These are phyloP conservation scores for Apiotrichum gracile DNA, from an alignment of 1,284 basidiomycete genomes.

Conservation along the genomic window DNA sequence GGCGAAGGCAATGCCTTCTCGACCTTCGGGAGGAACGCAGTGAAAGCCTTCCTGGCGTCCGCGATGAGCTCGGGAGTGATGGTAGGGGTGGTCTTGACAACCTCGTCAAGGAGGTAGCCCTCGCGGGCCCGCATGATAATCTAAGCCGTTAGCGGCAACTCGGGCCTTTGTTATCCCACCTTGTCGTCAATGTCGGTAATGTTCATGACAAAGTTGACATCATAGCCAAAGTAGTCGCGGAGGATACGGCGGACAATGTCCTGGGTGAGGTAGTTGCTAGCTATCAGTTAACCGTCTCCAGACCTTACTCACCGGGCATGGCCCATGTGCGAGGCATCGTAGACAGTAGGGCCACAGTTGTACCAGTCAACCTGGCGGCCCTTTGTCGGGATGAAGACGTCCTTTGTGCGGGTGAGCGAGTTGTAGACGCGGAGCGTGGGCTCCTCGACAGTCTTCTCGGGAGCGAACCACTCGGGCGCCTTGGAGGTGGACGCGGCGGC, in stretches of 20 bases:
- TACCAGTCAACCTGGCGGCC: conserved; percentile 96
- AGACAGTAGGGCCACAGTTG: conserved; percentile 98
- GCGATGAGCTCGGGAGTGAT: conserved; percentile 35
- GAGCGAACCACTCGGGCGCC: conserved; percentile 45
- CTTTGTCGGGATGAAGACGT: conserved; percentile 72
- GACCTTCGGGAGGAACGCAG: conserved; percentile 57
- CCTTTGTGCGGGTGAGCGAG: conserved; percentile 87
- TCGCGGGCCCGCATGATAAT: conserved; percentile 87
- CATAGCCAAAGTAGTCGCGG: conserved; percentile 93
- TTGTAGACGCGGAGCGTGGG: conserved; percentile 79
- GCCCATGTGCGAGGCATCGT: conserved; percentile 97
- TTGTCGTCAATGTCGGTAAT: conserved; percentile 99
- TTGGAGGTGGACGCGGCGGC: conserved; percentile 22
- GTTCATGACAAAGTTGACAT: conserved; percentile 99
- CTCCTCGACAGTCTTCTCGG: conserved; percentile 28
- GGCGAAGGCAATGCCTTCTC: conserved; percentile 56
- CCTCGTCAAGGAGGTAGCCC: conserved; percentile 60
- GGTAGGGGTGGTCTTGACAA: conserved; percentile 32
- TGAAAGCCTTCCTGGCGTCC: conserved; percentile 45
- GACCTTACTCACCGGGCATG: conserved; percentile 72
- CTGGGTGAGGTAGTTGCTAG: conserved; percentile 95
- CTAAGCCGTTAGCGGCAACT: conserved; percentile 48
- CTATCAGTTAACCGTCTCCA: background rate
- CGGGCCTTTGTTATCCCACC: conserved; percentile 51
- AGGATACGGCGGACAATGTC: conserved; percentile 90